Percentiles rank a stretch among this genome's conserved stretches.
Evolutionary conservation across 805 yeast species (phyloP).

Genomic region (Cyberlindnera veronae): DNA sequence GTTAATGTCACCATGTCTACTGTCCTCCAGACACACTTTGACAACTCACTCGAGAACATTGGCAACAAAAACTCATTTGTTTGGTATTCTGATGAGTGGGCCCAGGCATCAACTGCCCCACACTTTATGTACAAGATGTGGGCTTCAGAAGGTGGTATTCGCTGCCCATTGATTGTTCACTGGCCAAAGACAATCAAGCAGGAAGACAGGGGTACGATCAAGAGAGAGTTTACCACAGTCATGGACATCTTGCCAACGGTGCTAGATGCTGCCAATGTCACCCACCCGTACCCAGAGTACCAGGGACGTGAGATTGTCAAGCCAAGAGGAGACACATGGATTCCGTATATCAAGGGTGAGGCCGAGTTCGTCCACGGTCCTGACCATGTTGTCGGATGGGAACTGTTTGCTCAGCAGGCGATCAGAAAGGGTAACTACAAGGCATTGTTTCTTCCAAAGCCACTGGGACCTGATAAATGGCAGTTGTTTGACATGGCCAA

Average conservation of each 20-base stretch:
- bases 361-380: constrained; percentile 31
- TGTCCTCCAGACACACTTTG: constrained; percentile 29
- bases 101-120: constrained; percentile 61
- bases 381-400: constrained; percentile 51
- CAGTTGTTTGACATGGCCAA: constrained; percentile 39
- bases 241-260: constrained; percentile 60
- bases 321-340: constrained; percentile 47
- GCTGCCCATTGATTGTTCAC: constrained; percentile 50
- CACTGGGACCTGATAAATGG: constrained; percentile 49
- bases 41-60: constrained; percentile 44
- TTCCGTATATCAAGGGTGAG: constrained; percentile 32
- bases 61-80: constrained; percentile 47
- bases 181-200: constrained; percentile 35
- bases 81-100: constrained; percentile 57
- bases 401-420: constrained; percentile 54
- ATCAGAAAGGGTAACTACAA: constrained; percentile 48
- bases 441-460: constrained; percentile 46
- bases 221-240: constrained; percentile 47
- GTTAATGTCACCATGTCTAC: constrained; percentile 26
- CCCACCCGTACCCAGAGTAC: constrained; percentile 40
- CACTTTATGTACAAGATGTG: constrained; percentile 51
- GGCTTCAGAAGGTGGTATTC: constrained; percentile 58
- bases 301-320: constrained; percentile 41
- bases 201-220: constrained; percentile 29
- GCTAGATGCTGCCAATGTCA: constrained; percentile 44